These are phyloP conservation scores for Mycena crocata DNA, from an alignment of 768 basidiomycete genomes.

Conservation along the genomic window DNA sequence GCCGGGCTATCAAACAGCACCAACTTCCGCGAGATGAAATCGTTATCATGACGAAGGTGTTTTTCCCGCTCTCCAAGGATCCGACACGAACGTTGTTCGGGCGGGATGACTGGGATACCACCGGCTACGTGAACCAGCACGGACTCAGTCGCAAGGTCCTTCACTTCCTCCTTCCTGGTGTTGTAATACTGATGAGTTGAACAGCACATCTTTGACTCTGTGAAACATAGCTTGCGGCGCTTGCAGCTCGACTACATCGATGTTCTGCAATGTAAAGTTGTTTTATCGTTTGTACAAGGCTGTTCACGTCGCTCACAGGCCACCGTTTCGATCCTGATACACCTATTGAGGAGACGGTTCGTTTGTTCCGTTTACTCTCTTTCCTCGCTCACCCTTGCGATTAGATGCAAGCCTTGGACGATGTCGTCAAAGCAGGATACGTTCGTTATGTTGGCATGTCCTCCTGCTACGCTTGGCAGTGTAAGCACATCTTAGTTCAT, in stretches of 20 bases:
- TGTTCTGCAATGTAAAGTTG: conserved; percentile 59
- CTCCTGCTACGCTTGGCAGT: conserved; percentile 68
- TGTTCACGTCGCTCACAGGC: conserved; percentile 42
- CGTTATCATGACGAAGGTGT: conserved; percentile 57
- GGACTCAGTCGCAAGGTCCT: conserved; percentile 58
- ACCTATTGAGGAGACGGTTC: conserved; percentile 66
- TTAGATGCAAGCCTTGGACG: conserved; percentile 76
- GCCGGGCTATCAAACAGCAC: conserved; percentile 51
- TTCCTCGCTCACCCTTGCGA: not conserved
- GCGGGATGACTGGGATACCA: conserved; percentile 44
- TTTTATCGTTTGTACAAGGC: not conserved
- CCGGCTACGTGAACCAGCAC: conserved; percentile 57
- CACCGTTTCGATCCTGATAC: conserved; percentile 70
- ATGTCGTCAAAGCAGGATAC: conserved; percentile 72
- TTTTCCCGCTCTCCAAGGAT: conserved; percentile 49
- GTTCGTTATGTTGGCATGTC: conserved; percentile 72
- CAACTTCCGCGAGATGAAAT: conserved; percentile 51
- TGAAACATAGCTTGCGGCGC: conserved; percentile 54
- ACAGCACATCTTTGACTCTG: conserved; percentile 68
- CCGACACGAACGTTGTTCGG: conserved; percentile 57
- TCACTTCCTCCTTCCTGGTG: not conserved
- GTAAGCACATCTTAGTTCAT: conserved; percentile 42
- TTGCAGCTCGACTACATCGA: conserved; percentile 68
- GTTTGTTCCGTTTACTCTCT: not conserved
- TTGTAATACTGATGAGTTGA: not conserved